Evolutionary conservation across 352 stramenopile species (phyloP).

Genomic region (Vaucheria bursata): DNA sequence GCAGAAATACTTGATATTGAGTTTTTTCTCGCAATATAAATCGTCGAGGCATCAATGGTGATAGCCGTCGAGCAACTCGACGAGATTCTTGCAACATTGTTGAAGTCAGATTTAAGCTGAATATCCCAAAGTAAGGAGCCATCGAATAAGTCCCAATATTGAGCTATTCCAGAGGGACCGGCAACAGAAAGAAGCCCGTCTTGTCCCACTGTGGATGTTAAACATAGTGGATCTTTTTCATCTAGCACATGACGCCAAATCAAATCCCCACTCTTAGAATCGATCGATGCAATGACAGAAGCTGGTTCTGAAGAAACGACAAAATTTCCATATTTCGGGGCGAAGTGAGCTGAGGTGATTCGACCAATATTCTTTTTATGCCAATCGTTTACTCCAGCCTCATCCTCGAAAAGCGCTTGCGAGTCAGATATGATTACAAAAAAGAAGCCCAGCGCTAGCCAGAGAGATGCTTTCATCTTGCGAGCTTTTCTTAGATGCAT

Average conservation of each 20-base stretch:
- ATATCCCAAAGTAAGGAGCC: conserved; percentile 1
- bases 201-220: neutral
- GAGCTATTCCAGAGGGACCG: neutral
- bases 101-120: too few species aligned
- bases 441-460: neutral
- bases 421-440: neutral
- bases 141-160: neutral
- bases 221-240: neutral
- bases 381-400: conserved; percentile 12
- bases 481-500: neutral
- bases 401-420: neutral
- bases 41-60: too few species aligned
- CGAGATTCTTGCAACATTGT: too few species aligned
- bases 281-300: neutral
- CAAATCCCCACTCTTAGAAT: neutral
- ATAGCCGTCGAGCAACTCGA: too few species aligned
- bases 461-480: neutral
- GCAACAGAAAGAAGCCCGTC: neutral
- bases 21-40: too few species aligned
- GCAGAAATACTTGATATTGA: too few species aligned
- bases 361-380: neutral
- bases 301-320: neutral
- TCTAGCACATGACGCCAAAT: conserved; percentile 11
- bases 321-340: neutral
- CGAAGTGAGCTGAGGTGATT: neutral